Evolutionary conservation across 805 yeast genomes (phyloP).

Genomic region (Pichia ethanolica): DNA sequence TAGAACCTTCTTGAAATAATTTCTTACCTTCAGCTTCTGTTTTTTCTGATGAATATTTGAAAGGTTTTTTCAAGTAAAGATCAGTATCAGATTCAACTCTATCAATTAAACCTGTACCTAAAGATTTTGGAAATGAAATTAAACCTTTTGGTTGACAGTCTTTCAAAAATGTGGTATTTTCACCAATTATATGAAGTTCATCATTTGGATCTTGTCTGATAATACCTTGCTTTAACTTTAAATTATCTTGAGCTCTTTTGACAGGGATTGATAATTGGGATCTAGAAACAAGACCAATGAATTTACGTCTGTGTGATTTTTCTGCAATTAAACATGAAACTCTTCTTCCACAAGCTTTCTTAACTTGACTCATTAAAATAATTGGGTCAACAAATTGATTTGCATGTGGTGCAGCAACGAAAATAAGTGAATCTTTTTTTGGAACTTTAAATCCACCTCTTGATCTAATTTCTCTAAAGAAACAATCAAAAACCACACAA

Average conservation of each 20-base stretch:
- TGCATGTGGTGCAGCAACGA: slow-evolving; percentile 79
- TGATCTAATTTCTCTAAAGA: slow-evolving; percentile 68
- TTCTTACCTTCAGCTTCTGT: slow-evolving; percentile 30
- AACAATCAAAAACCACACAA: slow-evolving; percentile 41
- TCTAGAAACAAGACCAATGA: slow-evolving; percentile 72
- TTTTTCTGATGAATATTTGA: slow-evolving; percentile 37
- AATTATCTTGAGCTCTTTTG: slow-evolving; percentile 82
- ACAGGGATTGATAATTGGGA: slow-evolving; percentile 85
- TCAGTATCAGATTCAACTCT: slow-evolving; percentile 68
- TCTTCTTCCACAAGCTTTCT: slow-evolving; percentile 38
- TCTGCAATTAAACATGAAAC: slow-evolving; percentile 49
- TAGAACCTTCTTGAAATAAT: slow-evolving; percentile 43
- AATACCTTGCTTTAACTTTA: slow-evolving; percentile 58
- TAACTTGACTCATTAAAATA: slow-evolving; percentile 74
- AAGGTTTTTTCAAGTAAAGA: slow-evolving; percentile 59
- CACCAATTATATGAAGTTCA: slow-evolving; percentile 46
- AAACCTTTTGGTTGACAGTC: slow-evolving; percentile 62
- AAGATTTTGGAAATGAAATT: slow-evolving; percentile 66
- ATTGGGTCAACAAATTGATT: slow-evolving; percentile 78
- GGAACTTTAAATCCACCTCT: slow-evolving; percentile 64
- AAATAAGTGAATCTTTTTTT: slow-evolving; percentile 56
- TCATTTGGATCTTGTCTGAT: slow-evolving; percentile 46
- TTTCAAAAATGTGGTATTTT: slow-evolving; percentile 48
- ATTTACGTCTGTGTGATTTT: slow-evolving; percentile 37
- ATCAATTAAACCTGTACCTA: slow-evolving; percentile 68